Evolutionary conservation across 2,329 filamentous ascomycete species (phyloP), one percentile per base, ranked within the genome.

Genomic region (Fusarium zealandicum): DNA sequence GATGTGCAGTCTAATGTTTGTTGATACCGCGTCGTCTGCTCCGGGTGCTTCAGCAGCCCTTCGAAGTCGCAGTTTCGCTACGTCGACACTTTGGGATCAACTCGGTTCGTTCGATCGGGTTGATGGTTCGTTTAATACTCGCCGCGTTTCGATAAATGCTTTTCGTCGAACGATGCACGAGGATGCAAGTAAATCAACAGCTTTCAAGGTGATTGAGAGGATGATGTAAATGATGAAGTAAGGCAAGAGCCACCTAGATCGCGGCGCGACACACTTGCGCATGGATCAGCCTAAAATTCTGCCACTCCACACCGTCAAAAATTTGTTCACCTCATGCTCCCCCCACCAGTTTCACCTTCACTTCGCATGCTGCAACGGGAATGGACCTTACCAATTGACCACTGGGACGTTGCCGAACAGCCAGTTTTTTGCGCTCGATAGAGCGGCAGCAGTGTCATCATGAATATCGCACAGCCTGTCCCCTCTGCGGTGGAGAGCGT

Each of bases 401-500:
- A 40, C 51, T 41, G 60, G 54, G 54, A 66, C 58, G 50, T 61
- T 57, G 60, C 54, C 62, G 48, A 60, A 61, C 58, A 57, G 52
- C 53, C 53, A 67, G 58, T 56, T 51, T 40, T 39, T 40, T 46
- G 39, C 53, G 50, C 55, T 47, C 52, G 48, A 54, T 39, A 47
- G 54, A 57, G 57, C 51, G 59, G 36, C 47, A 58, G 40, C 43
- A 54, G 51, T 41, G 17, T 42, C 65, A 75, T 67, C 63, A 88
- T 89, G 86, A 89, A 89, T 72, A 85, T 89, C 68, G 86, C 90
- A 58, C 90, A 93, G 71, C 93, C 95, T 37, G 84, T 96, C 59
- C 83, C 90, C 62, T 96, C 92, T 69, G 82, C 87, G 71, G 89
- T 99, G 69, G 85, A 89, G 72, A 89, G 88, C 72, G 91, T 99